phyloP scores from a whole-genome alignment of 73 alveolate species.

The Paraurostyla sp. region DNA sequence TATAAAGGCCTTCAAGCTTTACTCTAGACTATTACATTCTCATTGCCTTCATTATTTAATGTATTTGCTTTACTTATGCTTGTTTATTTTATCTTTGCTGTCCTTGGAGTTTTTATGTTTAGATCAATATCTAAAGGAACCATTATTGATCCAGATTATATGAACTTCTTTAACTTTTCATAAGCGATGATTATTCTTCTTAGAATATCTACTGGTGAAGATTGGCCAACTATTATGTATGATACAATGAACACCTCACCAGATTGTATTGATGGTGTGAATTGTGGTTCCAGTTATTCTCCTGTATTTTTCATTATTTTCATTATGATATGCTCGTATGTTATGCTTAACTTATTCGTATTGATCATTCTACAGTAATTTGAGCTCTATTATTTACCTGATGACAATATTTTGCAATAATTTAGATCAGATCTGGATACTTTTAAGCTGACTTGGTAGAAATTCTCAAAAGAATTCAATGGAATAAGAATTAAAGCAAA shows the following conservation, averaged over 20 bases:
- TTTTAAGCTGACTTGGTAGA: conserved; percentile 2
- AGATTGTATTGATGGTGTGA: conserved; percentile 40
- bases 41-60: conserved; percentile 92
- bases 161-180: conserved; percentile 85
- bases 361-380: conserved; percentile 71
- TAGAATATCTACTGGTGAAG: conserved; percentile 92
- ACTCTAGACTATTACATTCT: conserved; percentile 87
- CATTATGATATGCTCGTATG: conserved; percentile 42
- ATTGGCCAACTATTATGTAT: conserved; percentile 86
- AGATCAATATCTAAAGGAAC: conserved; percentile 73
- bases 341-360: conserved; percentile 77
- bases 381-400: conserved; percentile 69
- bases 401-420: conserved; percentile 64
- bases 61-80: conserved; percentile 89
- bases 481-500: conserved; percentile 41
- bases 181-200: conserved; percentile 83
- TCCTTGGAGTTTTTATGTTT: conserved; percentile 91
- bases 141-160: conserved; percentile 72
- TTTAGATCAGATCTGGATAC: conserved; percentile 49
- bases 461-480: conserved; percentile 9
- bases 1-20: conserved; percentile 88
- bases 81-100: conserved; percentile 90
- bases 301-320: conserved; percentile 64
- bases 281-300: conserved; percentile 31
- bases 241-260: conserved; percentile 65